A percentile compares a stretch with the other conserved stretches of the same genome.
These are phyloP conservation scores for Wickerhamiella sergipiensis DNA, from an alignment of 805 yeast species.

Conservation along the genomic window DNA sequence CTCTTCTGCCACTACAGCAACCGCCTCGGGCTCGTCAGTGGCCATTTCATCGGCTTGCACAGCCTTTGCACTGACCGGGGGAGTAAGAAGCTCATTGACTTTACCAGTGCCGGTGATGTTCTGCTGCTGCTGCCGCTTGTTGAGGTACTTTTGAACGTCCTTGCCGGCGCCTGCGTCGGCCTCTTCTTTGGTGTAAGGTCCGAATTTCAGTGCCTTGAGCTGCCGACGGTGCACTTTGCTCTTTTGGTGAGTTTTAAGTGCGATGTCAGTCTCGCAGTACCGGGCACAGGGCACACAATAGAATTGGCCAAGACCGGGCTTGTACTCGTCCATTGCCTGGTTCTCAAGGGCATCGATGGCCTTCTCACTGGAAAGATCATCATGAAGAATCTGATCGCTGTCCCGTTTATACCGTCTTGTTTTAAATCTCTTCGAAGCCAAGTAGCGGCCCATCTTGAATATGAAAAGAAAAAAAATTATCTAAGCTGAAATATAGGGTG, in stretches of 20 bases:
- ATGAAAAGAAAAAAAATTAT: not conserved
- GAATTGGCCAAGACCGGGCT: constrained; percentile 89
- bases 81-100: constrained; percentile 2
- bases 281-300: constrained; percentile 92
- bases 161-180: constrained; percentile 84
- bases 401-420: constrained; percentile 45
- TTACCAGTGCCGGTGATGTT: constrained; percentile 10
- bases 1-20: not conserved
- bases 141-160: constrained; percentile 53
- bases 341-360: constrained; percentile 45
- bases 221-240: constrained; percentile 79
- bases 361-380: constrained; percentile 54
- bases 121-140: constrained; percentile 35
- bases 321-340: constrained; percentile 78
- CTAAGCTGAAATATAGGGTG: not conserved
- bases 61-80: not conserved
- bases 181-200: constrained; percentile 79
- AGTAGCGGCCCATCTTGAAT: constrained; percentile 36
- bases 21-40: not conserved
- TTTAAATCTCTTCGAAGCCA: constrained; percentile 65
- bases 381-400: constrained; percentile 58
- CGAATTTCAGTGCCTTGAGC: constrained; percentile 55
- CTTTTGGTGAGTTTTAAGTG: constrained; percentile 58
- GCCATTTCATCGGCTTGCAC: constrained; percentile 1
- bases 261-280: constrained; percentile 67